These are phyloP conservation scores for Pythium coloratum DNA, from an alignment of 352 stramenopile genomes.

Conservation along the genomic window DNA sequence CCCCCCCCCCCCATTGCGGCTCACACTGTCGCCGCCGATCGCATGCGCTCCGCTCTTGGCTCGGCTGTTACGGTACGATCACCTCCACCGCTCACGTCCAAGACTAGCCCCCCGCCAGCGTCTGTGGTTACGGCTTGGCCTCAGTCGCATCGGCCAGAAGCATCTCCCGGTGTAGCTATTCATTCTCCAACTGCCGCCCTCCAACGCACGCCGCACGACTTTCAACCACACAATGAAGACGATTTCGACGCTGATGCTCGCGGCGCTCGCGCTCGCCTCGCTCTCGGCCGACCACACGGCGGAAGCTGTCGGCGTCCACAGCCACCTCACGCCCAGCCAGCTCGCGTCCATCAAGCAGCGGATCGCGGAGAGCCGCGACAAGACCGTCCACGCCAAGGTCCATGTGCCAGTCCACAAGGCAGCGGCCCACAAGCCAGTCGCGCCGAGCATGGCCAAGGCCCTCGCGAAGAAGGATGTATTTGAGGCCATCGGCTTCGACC, in stretches of 20 bases:
- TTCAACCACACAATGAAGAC: slow-evolving; percentile 18
- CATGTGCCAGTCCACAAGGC: background rate
- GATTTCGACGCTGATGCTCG: slow-evolving; percentile 10
- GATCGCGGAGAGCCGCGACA: background rate
- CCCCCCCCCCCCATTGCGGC: background rate
- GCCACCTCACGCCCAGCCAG: background rate
- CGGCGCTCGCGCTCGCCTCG: slow-evolving; percentile 17
- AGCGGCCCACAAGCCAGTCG: background rate
- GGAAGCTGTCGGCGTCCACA: background rate
- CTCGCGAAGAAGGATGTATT: background rate
- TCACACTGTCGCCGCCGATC: background rate
- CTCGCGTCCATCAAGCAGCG: slow-evolving; percentile 4
- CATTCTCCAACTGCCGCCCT: slow-evolving; percentile 12
- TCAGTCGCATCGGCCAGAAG: background rate
- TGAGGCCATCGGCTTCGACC: slow-evolving; percentile 7
- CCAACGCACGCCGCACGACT: background rate
- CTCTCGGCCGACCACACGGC: slow-evolving; percentile 8
- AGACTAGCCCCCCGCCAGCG: no score
- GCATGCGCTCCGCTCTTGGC: background rate
- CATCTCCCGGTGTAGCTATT: background rate
- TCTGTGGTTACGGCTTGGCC: background rate
- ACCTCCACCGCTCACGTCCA: background rate
- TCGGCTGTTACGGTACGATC: slow-evolving; percentile 5
- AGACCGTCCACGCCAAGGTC: background rate
- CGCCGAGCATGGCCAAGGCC: background rate